phyloP scores from a whole-genome alignment of 441 rosid genomes.

The Erysimum cheiri region DNA sequence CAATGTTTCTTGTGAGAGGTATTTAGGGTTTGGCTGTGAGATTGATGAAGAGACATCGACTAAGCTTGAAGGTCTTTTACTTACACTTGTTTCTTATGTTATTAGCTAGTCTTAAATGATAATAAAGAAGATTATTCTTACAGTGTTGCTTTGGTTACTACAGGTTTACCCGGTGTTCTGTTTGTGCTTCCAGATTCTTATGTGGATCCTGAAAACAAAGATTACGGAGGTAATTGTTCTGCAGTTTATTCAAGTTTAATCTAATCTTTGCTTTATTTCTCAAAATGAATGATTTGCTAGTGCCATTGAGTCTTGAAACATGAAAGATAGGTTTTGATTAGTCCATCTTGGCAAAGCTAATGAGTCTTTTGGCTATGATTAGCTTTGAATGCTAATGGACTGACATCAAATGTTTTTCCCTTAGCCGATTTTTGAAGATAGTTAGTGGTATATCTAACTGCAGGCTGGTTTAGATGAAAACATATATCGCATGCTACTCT shows the following conservation, averaged over 20 bases:
- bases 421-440: slow-evolving; percentile 35
- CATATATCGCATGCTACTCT: neutral
- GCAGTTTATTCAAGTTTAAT: neutral
- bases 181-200: slow-evolving; percentile 95
- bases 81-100: neutral
- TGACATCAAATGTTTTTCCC: slow-evolving; percentile 28
- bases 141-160: slow-evolving; percentile 27
- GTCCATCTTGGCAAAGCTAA: slow-evolving; percentile 43
- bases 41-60: slow-evolving; percentile 94
- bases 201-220: slow-evolving; percentile 87
- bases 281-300: slow-evolving; percentile 6
- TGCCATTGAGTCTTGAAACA: slow-evolving; percentile 7
- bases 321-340: slow-evolving; percentile 18
- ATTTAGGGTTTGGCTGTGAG: slow-evolving; percentile 94
- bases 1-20: slow-evolving; percentile 94
- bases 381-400: slow-evolving; percentile 72
- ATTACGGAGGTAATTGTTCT: slow-evolving; percentile 76
- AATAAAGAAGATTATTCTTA: neutral
- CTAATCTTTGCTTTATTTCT: neutral
- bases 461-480: slow-evolving; percentile 16
- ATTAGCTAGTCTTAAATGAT: neutral
- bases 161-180: slow-evolving; percentile 88
- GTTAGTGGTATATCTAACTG: slow-evolving; percentile 10
- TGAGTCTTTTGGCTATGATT: slow-evolving; percentile 47
- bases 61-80: slow-evolving; percentile 77